A percentile compares a stretch with the other conserved stretches of the same genome.
phyloP scores from a whole-genome alignment of 2,329 filamentous ascomycete species.

The Clathrospora elynae region DNA sequence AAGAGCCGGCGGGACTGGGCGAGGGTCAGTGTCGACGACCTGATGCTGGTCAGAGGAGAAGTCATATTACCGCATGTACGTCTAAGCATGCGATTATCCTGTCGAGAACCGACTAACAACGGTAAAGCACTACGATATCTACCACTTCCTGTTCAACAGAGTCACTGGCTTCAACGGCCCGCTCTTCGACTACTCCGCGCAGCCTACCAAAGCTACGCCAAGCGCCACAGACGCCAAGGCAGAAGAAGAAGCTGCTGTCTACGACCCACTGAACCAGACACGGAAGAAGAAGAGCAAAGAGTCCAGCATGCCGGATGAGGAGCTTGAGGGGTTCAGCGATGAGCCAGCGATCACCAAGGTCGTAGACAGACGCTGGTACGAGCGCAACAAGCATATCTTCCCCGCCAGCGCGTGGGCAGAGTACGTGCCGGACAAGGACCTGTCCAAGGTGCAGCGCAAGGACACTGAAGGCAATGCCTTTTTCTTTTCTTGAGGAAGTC shows the following conservation, averaged over 20 bases:
- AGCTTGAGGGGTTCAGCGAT: conserved; percentile 73
- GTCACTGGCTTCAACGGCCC: conserved; percentile 72
- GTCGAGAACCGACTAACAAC: conserved; percentile 15
- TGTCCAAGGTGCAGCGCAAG: conserved; percentile 74
- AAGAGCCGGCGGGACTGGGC: conserved; percentile 84
- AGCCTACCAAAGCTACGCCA: conserved; percentile 53
- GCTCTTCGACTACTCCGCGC: conserved; percentile 76
- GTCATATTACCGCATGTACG: conserved; percentile 91
- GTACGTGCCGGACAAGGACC: conserved; percentile 89
- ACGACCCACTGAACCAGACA: conserved; percentile 51
- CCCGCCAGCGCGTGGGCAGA: conserved; percentile 95
- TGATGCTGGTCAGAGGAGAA: conserved; percentile 89
- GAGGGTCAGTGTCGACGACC: conserved; percentile 88
- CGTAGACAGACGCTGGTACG: conserved; percentile 95
- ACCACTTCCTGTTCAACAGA: conserved; percentile 94
- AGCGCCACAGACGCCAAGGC: conserved; percentile 19
- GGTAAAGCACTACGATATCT: conserved; percentile 89
- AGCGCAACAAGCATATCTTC: conserved; percentile 97
- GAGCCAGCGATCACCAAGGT: conserved; percentile 88
- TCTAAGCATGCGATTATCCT: conserved; percentile 3
- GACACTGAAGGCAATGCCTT: conserved; percentile 91
- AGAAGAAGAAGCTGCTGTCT: conserved; percentile 31
- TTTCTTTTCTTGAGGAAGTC: conserved; percentile 60
- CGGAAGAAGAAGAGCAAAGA: conserved; percentile 43
- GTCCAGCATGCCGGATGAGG: conserved; percentile 52